These are phyloP conservation scores for Alternaria triticimaculans DNA, from an alignment of 2,329 filamentous ascomycete genomes.

Conservation along the genomic window DNA sequence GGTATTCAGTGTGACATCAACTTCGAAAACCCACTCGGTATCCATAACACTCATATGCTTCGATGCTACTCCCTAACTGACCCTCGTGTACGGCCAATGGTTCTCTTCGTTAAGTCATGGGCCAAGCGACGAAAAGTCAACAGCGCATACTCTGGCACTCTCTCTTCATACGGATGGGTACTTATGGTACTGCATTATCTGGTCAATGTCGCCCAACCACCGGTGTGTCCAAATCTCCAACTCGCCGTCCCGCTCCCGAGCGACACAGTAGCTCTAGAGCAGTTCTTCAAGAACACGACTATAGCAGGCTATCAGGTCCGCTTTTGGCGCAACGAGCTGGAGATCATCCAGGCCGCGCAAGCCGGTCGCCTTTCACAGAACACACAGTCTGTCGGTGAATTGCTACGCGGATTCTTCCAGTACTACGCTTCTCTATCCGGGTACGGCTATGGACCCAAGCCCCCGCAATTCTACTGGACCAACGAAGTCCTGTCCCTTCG, in stretches of 20 bases:
- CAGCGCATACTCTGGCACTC: conserved; percentile 81
- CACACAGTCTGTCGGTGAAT: conserved; percentile 69
- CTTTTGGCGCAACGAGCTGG: conserved; percentile 78
- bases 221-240: conserved; percentile 86
- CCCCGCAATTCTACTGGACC: conserved; percentile 78
- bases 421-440: conserved; percentile 72
- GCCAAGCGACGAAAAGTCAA: conserved; percentile 86
- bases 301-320: conserved; percentile 73
- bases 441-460: conserved; percentile 28
- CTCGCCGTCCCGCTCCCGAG: conserved; percentile 49
- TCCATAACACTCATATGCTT: conserved; percentile 83
- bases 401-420: conserved; percentile 85
- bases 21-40: conserved; percentile 81
- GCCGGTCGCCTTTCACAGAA: conserved; percentile 71
- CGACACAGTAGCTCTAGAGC: conserved; percentile 32
- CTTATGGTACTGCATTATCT: conserved; percentile 92
- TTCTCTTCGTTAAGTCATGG: conserved; percentile 91
- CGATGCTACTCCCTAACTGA: conserved; percentile 85
- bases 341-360: conserved; percentile 68
- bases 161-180: conserved; percentile 90
- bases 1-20: conserved; percentile 95
- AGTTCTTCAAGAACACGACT: conserved; percentile 49
- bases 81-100: conserved; percentile 75
- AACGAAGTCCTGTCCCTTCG: conserved; percentile 80
- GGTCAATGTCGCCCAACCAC: conserved; percentile 79